phyloP scores from a whole-genome alignment of 768 basidiomycete genomes.

The Mycena capillaripes region DNA sequence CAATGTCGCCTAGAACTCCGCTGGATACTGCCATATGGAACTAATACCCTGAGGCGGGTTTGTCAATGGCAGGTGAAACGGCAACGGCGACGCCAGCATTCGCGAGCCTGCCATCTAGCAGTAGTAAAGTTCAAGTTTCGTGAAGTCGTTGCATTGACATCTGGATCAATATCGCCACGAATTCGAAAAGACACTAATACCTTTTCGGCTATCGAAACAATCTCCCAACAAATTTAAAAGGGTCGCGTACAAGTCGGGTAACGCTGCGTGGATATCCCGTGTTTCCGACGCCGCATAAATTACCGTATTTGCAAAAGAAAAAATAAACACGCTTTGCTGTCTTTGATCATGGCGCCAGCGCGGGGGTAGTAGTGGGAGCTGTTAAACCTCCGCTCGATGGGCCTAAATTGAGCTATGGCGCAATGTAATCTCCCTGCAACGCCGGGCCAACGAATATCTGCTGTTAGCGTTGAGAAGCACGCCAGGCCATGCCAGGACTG shows the following conservation, averaged over 20 bases:
- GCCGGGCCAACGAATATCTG: conserved; percentile 6
- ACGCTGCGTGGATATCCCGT: not conserved
- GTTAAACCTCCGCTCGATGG: conserved; percentile 7
- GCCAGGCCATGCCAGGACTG: no score
- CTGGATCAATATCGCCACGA: not conserved
- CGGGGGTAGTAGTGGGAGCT: conserved; percentile 14
- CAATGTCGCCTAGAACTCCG: not conserved
- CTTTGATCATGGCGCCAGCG: not conserved
- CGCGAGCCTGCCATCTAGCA: not conserved
- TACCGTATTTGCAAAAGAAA: not conserved
- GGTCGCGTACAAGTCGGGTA: no score
- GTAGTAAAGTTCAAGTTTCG: no score
- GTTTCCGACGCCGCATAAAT: no score
- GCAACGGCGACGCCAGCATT: not conserved
- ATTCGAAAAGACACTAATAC: not conserved
- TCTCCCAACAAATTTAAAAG: not conserved
- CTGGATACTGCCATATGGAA: conserved; percentile 5
- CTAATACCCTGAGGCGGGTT: not conserved
- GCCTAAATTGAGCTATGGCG: not conserved
- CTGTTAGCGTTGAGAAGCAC: not conserved
- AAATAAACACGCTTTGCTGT: not conserved
- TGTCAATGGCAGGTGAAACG: conserved; percentile 7
- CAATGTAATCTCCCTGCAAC: conserved; percentile 29
- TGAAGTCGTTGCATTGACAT: not conserved
- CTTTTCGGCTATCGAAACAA: not conserved